Conservation (phyloP, 2,329 filamentous ascomycete genomes). For the Dryadomyces sulphureus region DNA sequence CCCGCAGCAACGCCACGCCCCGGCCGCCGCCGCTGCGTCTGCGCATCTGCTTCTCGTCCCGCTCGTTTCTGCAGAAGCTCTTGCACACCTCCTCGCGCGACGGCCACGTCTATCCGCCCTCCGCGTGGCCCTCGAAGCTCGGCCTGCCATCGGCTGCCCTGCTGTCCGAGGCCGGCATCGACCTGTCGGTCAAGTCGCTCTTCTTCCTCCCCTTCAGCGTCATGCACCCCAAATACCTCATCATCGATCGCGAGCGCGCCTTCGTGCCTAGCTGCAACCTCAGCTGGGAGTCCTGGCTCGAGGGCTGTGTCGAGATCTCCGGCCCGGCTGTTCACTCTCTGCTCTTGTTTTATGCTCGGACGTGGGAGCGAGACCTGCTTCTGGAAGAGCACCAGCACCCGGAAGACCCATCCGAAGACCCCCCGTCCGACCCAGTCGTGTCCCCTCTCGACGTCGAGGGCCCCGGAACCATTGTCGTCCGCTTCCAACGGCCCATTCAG, state of each 20-base stretch:
- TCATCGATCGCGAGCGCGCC: conserved; percentile 52
- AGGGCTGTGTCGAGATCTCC: conserved; percentile 54
- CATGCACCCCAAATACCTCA: conserved; percentile 76
- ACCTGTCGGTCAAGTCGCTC: conserved; percentile 59
- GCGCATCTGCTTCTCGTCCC: conserved; percentile 63
- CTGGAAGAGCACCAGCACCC: not conserved
- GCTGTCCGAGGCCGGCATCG: conserved; percentile 42
- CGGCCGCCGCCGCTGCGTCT: conserved; percentile 36
- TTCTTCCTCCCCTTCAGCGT: conserved; percentile 72
- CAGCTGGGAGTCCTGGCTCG: conserved; percentile 79
- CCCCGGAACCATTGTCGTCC: conserved; percentile 7
- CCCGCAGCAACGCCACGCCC: conserved; percentile 1
- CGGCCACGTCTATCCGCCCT: conserved; percentile 46
- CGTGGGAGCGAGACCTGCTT: conserved; percentile 41
- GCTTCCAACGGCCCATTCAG: conserved; percentile 5
- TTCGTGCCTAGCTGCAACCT: conserved; percentile 72
- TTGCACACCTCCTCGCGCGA: conserved; percentile 49
- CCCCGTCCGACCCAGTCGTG: too few species aligned
- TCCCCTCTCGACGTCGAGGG: conserved; percentile 7
- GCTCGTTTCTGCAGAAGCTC: conserved; percentile 58
- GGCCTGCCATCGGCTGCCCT: conserved; percentile 43
- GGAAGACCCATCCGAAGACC: not conserved
- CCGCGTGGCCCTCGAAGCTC: conserved; percentile 43
- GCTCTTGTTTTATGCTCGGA: conserved; percentile 47
- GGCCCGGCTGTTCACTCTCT: conserved; percentile 49